Evolutionary conservation across 352 stramenopile genomes (phyloP).

Genomic region (Globisporangium spiculum): DNA sequence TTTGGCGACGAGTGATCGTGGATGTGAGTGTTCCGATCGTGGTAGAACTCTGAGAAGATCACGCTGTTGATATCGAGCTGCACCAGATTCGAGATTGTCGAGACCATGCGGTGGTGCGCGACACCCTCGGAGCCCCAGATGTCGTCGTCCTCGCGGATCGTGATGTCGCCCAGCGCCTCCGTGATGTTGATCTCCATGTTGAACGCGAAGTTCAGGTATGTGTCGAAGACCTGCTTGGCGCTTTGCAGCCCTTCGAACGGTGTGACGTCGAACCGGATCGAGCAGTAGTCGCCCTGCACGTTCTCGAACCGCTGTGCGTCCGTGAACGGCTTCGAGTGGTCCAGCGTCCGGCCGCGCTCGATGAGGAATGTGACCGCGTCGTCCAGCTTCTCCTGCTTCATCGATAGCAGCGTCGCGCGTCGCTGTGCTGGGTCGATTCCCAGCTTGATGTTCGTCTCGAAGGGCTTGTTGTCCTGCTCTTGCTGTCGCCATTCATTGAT

Average conservation of each 20-base stretch:
- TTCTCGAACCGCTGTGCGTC: constrained; percentile 38
- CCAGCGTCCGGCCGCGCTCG: constrained; percentile 32
- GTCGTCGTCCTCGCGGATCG: constrained; percentile 46
- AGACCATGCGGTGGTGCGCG: constrained; percentile 37
- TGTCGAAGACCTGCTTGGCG: constrained; percentile 44
- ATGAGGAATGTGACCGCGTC: constrained; percentile 36
- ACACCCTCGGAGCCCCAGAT: constrained; percentile 23
- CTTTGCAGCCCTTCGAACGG: constrained; percentile 27
- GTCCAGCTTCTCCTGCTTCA: constrained; percentile 38
- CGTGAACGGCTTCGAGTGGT: constrained; percentile 29
- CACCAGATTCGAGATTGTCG: constrained; percentile 20
- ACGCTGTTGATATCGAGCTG: constrained; percentile 41
- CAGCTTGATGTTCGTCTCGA: constrained; percentile 35
- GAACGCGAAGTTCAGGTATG: constrained; percentile 40
- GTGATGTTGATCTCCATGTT: constrained; percentile 57
- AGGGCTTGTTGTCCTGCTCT: constrained; percentile 26
- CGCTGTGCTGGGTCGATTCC: constrained; percentile 22
- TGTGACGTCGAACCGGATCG: constrained; percentile 45
- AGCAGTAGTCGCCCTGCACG: constrained; percentile 30
- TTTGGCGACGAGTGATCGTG: neutral
- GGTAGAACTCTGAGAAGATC: constrained; percentile 30
- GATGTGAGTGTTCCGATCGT: neutral
- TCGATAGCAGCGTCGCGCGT: constrained; percentile 27
- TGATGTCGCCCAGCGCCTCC: constrained; percentile 43
- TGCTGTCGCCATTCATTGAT: constrained; percentile 14